Base-by-base conservation (phyloP, 306 rosid genomes). In the Cicer pinnatifidum region DNA sequence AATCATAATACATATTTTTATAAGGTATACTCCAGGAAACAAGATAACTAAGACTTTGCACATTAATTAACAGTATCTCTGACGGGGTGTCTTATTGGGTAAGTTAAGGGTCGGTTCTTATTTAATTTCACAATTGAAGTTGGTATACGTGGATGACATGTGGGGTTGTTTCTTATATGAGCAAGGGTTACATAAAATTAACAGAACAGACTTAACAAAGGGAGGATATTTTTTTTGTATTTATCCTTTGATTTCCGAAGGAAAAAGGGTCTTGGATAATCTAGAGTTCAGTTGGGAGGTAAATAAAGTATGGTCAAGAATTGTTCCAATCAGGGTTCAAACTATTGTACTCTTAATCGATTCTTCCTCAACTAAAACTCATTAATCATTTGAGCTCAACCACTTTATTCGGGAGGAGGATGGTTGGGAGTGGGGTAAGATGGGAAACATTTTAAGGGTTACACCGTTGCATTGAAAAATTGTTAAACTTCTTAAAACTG, bases 31-130 rank as follows among this genome's bases (percentile, higher is more conserved):
- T 10, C 28, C 4, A 1, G 38, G 33, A 45, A 60, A 15, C 11
- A 16, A 75, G 56, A 63, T 60, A 41, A 20, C 8, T 17, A 15
- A 8, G 60, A 67, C 23, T 54, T 76, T 15, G 68, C 62, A 57
- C 69, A 57, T 6, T 45, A 57, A 35, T 3, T 28, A 28, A 28
- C 35, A 3, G 33, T 0, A 8, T 53, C 35, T 52, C 23, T 53
- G 15, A 53, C 8, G 33, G 15, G 35, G 33, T 52, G 33, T 52
- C 59, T 8, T 52, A 52, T 8, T 52, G 59, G 58, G 59, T 52
- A 16, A 52, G 11, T 16, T 52, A 52, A 8, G 59, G 17, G 11
- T 8, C 17, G 1, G 59, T 8, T 52, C 28, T 50, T 2, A 52
- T 52, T 52, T 52, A 28, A 16, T 52, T 16, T 52, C 59, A 4